Base-by-base conservation (phyloP, 805 yeast species). In the Pichia exigua region DNA sequence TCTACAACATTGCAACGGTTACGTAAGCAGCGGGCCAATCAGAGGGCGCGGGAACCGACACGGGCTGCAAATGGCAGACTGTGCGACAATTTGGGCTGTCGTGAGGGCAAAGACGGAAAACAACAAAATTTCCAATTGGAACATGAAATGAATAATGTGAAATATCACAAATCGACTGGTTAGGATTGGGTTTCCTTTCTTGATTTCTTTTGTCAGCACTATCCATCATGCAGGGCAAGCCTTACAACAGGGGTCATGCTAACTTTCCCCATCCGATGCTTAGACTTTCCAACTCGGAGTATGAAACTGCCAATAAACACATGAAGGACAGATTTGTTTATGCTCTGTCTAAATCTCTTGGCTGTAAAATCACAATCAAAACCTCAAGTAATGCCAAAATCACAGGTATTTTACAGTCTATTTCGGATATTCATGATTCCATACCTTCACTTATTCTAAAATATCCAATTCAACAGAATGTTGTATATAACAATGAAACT, bases 321-420 rank as follows among this genome's bases (percentile, higher is more conserved):
- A 67, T 78, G 75, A 73, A 75, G 57, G 87, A 83, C 57, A 73
- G 87, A 50, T 68, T 83, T 51, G 62, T 77, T 45, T 81, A 66
- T 56, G 70, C 83, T 46, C 66, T 85, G 44, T 72, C 78, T 40
- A 79, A 79, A 55, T 72, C 89, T 8, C 69, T 85, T 42, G 87
- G 95, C 20, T 71, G 76, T 30, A 69, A 70, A 30, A 80, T 78
- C 13, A 71, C 72, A 15, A 83, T 81, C 8, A 79, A 89, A 3
- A 75, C 87, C 0, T 92, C 20, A 7, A 44, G 28, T 11, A 42
- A 40, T 20, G 72, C 77, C 2, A 67, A 74, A 28, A 76, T 79
- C 59, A 66, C 69, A 22, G 96, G 96, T 21, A 61, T 82, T 10
- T 67, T 87, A 51, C 69, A 73, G 44, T 76, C 83, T 12, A 73